Percentiles rank a stretch among this genome's conserved stretches.
Conservation (phyloP, 2,329 filamentous ascomycete species). For the Aspergillus sp. region DNA sequence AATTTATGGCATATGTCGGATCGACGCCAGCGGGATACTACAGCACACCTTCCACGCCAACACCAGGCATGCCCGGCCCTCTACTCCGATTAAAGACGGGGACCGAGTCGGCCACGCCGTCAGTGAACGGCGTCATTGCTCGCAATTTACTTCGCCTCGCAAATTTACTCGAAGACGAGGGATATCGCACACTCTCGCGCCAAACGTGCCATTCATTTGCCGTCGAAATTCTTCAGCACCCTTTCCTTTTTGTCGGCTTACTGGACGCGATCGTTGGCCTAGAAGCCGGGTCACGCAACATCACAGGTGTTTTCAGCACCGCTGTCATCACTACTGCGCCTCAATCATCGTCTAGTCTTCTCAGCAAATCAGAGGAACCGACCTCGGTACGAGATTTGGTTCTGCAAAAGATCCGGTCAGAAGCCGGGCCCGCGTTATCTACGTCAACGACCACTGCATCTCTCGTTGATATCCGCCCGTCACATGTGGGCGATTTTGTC, state of each 20-base stretch:
- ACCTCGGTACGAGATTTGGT: constrained; percentile 29
- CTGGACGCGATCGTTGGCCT: constrained; percentile 73
- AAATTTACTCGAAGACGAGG: constrained; percentile 64
- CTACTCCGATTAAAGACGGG: constrained; percentile 90
- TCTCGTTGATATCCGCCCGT: constrained; percentile 37
- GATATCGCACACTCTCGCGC: constrained; percentile 64
- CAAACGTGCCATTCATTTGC: constrained; percentile 84
- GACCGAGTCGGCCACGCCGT: constrained; percentile 89
- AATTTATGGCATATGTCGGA: constrained; percentile 70
- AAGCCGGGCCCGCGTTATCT: constrained; percentile 32
- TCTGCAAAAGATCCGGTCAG: constrained; percentile 32
- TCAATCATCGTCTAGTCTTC: constrained; percentile 14
- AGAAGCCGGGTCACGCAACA: constrained; percentile 65
- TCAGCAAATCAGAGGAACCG: constrained; percentile 22
- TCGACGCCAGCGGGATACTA: constrained; percentile 42
- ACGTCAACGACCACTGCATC: constrained; percentile 35
- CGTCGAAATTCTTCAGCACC: constrained; percentile 86
- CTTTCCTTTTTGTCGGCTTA: constrained; percentile 84
- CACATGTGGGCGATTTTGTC: constrained; percentile 33
- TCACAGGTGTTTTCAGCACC: constrained; percentile 55
- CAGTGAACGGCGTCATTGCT: constrained; percentile 83
- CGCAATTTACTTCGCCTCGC: constrained; percentile 82
- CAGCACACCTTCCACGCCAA: constrained; percentile 46
- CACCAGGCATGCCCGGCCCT: constrained; percentile 58
- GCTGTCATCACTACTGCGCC: constrained; percentile 16